These are phyloP conservation scores for Mucor irregularis DNA, from an alignment of 371 early-diverging fungal genomes.

Conservation along the genomic window DNA sequence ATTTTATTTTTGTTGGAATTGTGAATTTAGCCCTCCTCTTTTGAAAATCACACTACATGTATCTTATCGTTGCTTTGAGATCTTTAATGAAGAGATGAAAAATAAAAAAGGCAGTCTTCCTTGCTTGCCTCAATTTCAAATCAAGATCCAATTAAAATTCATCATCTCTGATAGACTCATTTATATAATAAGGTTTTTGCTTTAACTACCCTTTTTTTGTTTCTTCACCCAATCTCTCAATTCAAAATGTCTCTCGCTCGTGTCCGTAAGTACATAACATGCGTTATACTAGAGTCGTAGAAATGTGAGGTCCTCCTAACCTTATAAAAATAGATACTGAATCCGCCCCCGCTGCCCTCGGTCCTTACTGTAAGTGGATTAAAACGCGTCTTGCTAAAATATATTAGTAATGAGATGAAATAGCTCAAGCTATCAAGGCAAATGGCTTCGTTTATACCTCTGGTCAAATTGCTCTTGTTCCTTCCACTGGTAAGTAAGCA, in stretches of 20 bases:
- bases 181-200: not conserved
- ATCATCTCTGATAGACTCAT: conserved; percentile 3
- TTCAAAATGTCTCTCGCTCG: conserved; percentile 23
- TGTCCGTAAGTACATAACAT: conserved; percentile 16
- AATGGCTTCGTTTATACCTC: conserved; percentile 74
- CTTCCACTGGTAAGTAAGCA: conserved; percentile 29
- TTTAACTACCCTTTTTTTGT: not conserved
- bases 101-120: not conserved
- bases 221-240: not conserved
- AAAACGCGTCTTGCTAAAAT: not conserved
- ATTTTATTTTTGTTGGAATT: no score
- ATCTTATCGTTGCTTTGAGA: no score
- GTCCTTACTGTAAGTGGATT: conserved; percentile 29
- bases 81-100: not conserved
- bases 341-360: conserved; percentile 33
- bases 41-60: no score
- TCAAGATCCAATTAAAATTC: not conserved
- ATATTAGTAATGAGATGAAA: no score
- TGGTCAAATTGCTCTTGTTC: conserved; percentile 63
- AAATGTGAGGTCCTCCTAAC: no score
- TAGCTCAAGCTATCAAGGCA: conserved; percentile 63
- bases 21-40: no score
- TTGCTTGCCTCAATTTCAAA: no score
- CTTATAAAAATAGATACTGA: conserved; percentile 1
- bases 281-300: not conserved